Conservation (phyloP, 768 basidiomycete species). For the Termitomyces sp. region DNA sequence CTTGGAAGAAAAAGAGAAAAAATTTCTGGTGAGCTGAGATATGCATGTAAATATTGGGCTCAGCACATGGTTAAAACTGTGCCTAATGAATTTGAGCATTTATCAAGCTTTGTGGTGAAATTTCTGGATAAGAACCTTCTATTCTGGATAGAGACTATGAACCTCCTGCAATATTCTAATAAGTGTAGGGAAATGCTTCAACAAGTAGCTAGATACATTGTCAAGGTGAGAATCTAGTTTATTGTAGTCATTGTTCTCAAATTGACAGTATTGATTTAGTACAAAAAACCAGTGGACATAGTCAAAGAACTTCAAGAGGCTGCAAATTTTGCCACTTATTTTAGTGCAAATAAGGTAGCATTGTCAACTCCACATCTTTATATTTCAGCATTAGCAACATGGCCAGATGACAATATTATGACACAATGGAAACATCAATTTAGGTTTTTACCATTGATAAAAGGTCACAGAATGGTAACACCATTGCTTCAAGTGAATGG, state of each 20-base stretch:
- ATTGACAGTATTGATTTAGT: neutral
- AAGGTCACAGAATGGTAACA: neutral
- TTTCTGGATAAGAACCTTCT: neutral
- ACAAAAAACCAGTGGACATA: neutral
- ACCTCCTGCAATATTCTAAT: neutral
- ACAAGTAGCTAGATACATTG: neutral
- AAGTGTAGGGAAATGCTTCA: neutral
- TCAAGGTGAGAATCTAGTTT: neutral
- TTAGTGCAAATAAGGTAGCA: neutral
- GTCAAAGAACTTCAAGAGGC: neutral
- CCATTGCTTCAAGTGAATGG: neutral
- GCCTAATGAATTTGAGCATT: neutral
- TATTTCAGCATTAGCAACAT: conserved; percentile 20
- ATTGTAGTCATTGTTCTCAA: neutral
- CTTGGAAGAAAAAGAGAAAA: neutral
- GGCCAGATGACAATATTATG: conserved; percentile 2
- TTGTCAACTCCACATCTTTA: conserved; percentile 15
- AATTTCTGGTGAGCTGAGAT: neutral
- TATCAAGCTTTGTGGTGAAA: neutral
- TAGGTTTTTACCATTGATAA: neutral
- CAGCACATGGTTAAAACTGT: neutral
- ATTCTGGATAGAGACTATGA: neutral
- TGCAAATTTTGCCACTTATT: neutral
- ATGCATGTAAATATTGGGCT: neutral
- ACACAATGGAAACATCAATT: neutral